Evolutionary conservation across 2,329 filamentous ascomycete species (phyloP).

Genomic region (Meredithiella fracta): DNA sequence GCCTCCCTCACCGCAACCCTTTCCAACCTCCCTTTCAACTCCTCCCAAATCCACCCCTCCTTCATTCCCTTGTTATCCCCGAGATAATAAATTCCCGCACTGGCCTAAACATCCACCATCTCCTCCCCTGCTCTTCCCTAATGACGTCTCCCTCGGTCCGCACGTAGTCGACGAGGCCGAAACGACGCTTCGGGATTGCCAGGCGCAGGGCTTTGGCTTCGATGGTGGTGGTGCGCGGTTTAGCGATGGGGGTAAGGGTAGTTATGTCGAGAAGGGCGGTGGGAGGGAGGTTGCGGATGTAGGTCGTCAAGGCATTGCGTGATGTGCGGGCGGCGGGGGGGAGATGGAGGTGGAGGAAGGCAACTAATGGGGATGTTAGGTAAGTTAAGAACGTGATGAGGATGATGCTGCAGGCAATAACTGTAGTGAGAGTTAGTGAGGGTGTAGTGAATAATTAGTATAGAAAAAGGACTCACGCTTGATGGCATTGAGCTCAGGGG

Average conservation of each 20-base stretch:
- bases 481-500: constrained; percentile 21
- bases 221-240: constrained; percentile 33
- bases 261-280: constrained; percentile 32
- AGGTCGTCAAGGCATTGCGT: constrained; percentile 36
- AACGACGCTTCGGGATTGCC: constrained; percentile 17
- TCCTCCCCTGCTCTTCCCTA: constrained; percentile 21
- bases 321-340: constrained; percentile 49
- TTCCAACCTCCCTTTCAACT: constrained; percentile 21
- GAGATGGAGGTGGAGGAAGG: constrained; percentile 52
- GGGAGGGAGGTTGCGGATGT: constrained; percentile 30
- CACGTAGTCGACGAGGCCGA: constrained; percentile 27
- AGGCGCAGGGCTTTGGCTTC: constrained; percentile 24
- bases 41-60: constrained; percentile 27
- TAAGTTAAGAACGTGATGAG: constrained; percentile 50
- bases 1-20: constrained; percentile 8
- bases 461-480: constrained; percentile 21
- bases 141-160: constrained; percentile 20
- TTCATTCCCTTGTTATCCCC: constrained; percentile 16
- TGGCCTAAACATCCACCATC: constrained; percentile 27
- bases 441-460: constrained; percentile 1
- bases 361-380: constrained; percentile 53
- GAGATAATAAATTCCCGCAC: constrained; percentile 26
- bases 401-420: constrained; percentile 41
- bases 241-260: constrained; percentile 39
- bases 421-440: constrained; percentile 22